Evolutionary conservation across 108 stramenopile species (phyloP).

Genomic region (Epithemia pelagica): DNA sequence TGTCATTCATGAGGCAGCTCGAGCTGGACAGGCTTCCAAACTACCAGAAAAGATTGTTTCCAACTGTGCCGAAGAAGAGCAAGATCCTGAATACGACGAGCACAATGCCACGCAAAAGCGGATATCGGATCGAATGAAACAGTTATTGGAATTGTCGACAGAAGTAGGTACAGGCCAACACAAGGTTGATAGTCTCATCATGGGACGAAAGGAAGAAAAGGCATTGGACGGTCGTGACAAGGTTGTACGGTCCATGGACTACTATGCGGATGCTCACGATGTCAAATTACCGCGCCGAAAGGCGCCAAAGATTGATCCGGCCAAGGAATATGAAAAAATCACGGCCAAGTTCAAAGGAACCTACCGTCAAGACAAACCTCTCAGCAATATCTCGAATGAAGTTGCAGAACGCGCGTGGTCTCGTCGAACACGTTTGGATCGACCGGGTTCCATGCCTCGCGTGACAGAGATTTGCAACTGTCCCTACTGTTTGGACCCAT

Average conservation of each 20-base stretch:
- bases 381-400: conserved; percentile 1
- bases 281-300: conserved; percentile 3
- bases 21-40: neutral
- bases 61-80: conserved; percentile 4
- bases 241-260: conserved; percentile 10
- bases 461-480: conserved; percentile 3
- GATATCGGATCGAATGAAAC: conserved; percentile 1
- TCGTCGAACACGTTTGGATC: conserved; percentile 7
- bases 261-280: neutral
- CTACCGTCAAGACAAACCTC: neutral
- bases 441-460: conserved; percentile 4
- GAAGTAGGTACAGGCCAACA: conserved; percentile 6
- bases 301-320: conserved; percentile 1
- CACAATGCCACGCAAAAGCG: neutral
- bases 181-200: conserved; percentile 7
- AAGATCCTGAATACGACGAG: neutral
- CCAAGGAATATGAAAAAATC: conserved; percentile 1
- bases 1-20: conserved; percentile 14
- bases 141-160: neutral
- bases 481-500: conserved; percentile 6
- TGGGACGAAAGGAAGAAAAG: conserved; percentile 9
- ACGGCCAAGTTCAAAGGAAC: neutral
- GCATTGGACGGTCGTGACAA: neutral
- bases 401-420: conserved; percentile 5
- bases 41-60: conserved; percentile 9